Base-by-base conservation (phyloP, 169 alveolate genomes). In the Eimeria sp. region DNA sequence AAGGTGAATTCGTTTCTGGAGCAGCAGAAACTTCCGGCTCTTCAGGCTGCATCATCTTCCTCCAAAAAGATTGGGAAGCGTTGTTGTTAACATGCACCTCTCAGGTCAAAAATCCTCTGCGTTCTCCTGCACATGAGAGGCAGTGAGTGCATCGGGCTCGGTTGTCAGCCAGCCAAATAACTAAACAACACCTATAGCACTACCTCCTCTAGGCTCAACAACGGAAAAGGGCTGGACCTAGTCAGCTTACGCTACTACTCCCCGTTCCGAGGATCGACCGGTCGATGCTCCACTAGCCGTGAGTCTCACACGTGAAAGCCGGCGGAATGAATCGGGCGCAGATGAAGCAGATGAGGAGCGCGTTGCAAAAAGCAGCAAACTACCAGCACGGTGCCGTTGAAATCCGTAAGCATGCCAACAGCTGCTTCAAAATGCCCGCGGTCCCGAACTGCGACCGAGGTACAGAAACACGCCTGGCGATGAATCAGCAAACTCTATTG, bases 11-110 rank as follows among this genome's bases (percentile, higher is more conserved):
- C 74, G 77, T 56, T 4, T 40, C 85, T 14, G 46, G 40, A 40
- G 71, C 46, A 20, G 64, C 33, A 62, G 43, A 54, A 37, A 20
- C 80, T n/a, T 62, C 83, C 8, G 94, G 82, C 64, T 87, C 94
- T 2, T 87, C 94, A 10, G 94, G 94, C 13, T 87, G 83, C 83
- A 66, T 87, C 94, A 87, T 87, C 49, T 87, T 87, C 49, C 83
- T 52, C 88, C 82, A 18, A 40, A 74, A 74, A 74, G 4, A 1
- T n/a, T 74, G 33, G 23, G 18, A 30, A 74, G 83, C 56, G 58
- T 40, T 2, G 83, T 56, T 20, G 6, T 40, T 11, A 6, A 13
- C 58, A 18, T 40, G 83, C 33, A 18, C 30, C 58, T 0, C 56
- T 40, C n/a, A 60, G 9, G 33, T 6, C 83, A 40, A 20, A 37